Evolutionary conservation across 108 stramenopile genomes (phyloP), one percentile per base, ranked within the genome.

Genomic region (Pelagomonas calceolata): DNA sequence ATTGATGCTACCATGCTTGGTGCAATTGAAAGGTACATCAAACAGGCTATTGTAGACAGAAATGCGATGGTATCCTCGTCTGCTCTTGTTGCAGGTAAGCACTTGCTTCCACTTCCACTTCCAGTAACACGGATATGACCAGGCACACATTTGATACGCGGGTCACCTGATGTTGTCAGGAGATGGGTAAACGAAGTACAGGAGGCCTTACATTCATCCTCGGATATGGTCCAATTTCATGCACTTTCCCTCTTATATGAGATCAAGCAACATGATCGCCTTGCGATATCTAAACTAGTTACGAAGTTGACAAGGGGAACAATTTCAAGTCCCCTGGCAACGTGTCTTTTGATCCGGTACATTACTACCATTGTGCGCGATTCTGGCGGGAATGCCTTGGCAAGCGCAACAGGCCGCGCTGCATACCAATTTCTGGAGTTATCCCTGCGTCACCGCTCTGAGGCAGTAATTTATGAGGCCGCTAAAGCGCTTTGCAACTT

Each of bases 191-290:
- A 85, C 65, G 95, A 98, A 76, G 90, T 94, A 15, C 89, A 90
- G 71, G 95, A 96, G 75, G 95, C 95, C 12, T 89, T 94, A 30
- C 78, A 78, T 66, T 92, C 90, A 63, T 82, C 89, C 3, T 85
- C 92, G 77, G 95, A 96, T 76, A 99, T 99, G 97, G 97, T 98
- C 4, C 97, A 92, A 85, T 97, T 92, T 82, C 98, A 99, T 73
- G 98, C 96, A 34, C 91, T 99, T 79, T 90, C 95, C 70, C 88
- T 99, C n/a, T 88, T 99, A 30, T 98, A 99, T 81, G 87, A 94
- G 77, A 94, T 97, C 86, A 98, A 98, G 81, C 84, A 87, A 32
- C 91, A 94, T 74, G 98, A 99, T 84, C 85, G 88, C 33, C 89
- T 98, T 30, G 98, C 95, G 18, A 87, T 99, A 63, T 91, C 92